Percentiles rank a stretch among this genome's conserved stretches.
phyloP scores from a whole-genome alignment of 805 yeast genomes.

The Kockiozyma suomiensis region DNA sequence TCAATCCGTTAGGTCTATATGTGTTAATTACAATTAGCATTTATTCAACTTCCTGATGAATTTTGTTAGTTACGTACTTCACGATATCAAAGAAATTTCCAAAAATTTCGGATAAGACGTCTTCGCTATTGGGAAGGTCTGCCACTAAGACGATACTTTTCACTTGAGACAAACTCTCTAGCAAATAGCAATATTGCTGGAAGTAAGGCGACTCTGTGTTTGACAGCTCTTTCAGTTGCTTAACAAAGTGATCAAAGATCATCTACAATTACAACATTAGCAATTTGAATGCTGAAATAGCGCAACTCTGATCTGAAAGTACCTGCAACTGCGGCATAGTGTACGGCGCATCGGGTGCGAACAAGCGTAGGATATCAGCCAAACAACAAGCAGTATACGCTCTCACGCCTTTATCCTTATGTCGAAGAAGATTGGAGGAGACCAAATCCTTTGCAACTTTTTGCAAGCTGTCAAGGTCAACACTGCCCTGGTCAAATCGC shows the following conservation, averaged over 20 bases:
- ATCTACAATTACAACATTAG: constrained; percentile 29
- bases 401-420: constrained; percentile 68
- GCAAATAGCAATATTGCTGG: constrained; percentile 62
- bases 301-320: no score
- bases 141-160: constrained; percentile 72
- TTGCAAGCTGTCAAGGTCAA: constrained; percentile 52
- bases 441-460: constrained; percentile 55
- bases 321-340: constrained; percentile 61
- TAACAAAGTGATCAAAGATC: constrained; percentile 66
- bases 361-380: constrained; percentile 72
- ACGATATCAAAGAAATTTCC: constrained; percentile 61
- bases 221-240: constrained; percentile 59
- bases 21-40: neutral
- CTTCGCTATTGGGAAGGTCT: constrained; percentile 67
- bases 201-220: constrained; percentile 59
- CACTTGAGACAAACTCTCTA: constrained; percentile 72
- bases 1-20: constrained; percentile 27
- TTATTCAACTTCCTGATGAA: neutral
- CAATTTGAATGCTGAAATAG: neutral
- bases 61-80: constrained; percentile 36
- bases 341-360: constrained; percentile 91
- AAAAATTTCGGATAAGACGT: constrained; percentile 59
- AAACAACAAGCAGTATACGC: constrained; percentile 72
- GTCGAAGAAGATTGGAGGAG: constrained; percentile 59
- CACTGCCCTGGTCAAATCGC: constrained; percentile 60